phyloP scores from a whole-genome alignment of 176 grass and related monocot genomes.

The Triticum urartu region DNA sequence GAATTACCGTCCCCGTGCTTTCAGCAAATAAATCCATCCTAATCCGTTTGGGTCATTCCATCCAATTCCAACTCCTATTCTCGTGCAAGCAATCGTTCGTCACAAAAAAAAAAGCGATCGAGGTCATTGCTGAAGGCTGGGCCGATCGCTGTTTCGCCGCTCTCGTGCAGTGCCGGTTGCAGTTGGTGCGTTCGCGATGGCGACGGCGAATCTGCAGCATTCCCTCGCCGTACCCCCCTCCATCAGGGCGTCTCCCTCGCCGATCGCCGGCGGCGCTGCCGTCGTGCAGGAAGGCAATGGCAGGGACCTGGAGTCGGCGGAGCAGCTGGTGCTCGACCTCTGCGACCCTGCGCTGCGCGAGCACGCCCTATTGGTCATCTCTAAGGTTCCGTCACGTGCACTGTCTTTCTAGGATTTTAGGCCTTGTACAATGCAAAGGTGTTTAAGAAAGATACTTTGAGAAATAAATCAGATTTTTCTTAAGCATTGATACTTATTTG shows the following conservation, averaged over 20 bases:
- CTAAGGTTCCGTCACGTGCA: conserved; percentile 51
- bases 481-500: no score
- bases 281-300: conserved; percentile 53
- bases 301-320: conserved; percentile 36
- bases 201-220: conserved; percentile 71
- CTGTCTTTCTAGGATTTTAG: conserved; percentile 4
- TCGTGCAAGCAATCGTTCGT: no score
- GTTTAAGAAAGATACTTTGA: no score
- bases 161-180: conserved; percentile 4
- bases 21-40: not conserved
- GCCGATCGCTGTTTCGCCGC: not conserved
- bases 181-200: no score
- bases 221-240: conserved; percentile 51
- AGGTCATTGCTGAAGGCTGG: no score
- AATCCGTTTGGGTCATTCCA: not conserved
- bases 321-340: conserved; percentile 92
- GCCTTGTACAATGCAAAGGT: no score
- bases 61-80: no score
- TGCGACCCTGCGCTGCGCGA: conserved; percentile 89
- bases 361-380: conserved; percentile 90
- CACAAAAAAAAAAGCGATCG: no score
- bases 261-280: not conserved
- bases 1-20: not conserved
- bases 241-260: conserved; percentile 48
- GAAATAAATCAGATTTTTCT: no score